Base-by-base conservation (phyloP, 1,284 basidiomycete genomes). In the Pseudozyma hubeiensis region DNA sequence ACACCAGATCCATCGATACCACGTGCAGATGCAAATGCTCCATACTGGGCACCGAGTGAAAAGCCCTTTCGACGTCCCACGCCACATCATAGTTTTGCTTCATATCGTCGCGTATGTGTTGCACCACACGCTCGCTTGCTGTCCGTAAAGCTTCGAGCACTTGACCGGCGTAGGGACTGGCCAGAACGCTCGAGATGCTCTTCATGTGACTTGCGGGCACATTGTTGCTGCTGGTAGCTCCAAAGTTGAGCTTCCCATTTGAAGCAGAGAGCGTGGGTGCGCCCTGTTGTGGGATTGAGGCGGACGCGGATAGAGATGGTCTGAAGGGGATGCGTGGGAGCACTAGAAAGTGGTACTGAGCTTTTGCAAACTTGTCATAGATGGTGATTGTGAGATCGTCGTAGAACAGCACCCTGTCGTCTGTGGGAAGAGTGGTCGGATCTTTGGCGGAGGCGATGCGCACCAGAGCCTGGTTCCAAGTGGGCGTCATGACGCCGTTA, bases 331-430 rank as follows among this genome's bases (percentile, higher is more conserved):
- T 77, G 40, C 75, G 59, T 2, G 75, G 74, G 13, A 81, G 56
- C 8, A 79, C 59, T 29, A 74, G 66, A 50, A 76, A 79, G 53
- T 78, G 77, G 48, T 69, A 77, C 13, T 71, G 69, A 1, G 80
- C 84, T 73, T 97, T 97, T 7, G 92, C 92, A 82, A 88, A 97
- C 17, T 87, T 89, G 86, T 97, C 94, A 81, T 91, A 93, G 54
- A 97, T 88, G 4, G 91, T 91, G 43, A 94, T 78, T 0, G 90
- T 89, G 53, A 86, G 86, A 2, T 87, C 84, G 11, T 89, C 89
- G 67, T 89, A 86, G n/a, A 87, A 85, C 69, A 93, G 90, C 16
- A 90, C 87, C 31, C 91, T 81, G 0, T 89, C 88, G 0, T 69
- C 62, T 4, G 66, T 43, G 3, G 64, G 50, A 9, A 73, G n/a